These are phyloP conservation scores for Setaria italica DNA, from an alignment of 202 grass and related monocot genomes.

Conservation along the genomic window DNA sequence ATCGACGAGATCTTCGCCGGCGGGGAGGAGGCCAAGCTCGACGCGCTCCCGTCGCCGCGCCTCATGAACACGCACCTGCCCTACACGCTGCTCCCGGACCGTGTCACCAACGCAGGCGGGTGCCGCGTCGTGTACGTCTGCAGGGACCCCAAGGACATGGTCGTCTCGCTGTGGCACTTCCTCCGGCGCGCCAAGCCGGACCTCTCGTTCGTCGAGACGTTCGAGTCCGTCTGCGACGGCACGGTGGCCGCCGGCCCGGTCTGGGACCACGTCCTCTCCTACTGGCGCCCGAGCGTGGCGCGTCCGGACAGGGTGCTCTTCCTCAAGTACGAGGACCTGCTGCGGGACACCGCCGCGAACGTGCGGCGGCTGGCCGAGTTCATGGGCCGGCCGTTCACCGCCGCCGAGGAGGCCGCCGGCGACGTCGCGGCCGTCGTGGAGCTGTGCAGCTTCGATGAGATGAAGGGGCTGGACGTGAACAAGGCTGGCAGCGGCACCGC, in stretches of 20 bases:
- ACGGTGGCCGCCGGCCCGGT: slow-evolving; percentile 35
- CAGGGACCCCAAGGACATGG: slow-evolving; percentile 64
- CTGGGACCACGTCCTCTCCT: slow-evolving; percentile 63
- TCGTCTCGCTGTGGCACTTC: slow-evolving; percentile 65
- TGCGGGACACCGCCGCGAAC: background rate
- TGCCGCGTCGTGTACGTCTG: slow-evolving; percentile 49
- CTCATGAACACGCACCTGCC: slow-evolving; percentile 60
- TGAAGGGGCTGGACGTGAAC: slow-evolving; percentile 52
- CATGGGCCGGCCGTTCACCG: slow-evolving; percentile 51
- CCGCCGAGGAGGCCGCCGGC: slow-evolving; percentile 43
- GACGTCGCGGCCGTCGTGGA: slow-evolving; percentile 32
- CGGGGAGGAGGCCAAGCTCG: slow-evolving; percentile 36
- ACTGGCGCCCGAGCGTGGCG: slow-evolving; percentile 48
- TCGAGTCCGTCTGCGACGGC: slow-evolving; percentile 60
- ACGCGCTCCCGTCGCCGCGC: slow-evolving; percentile 52
- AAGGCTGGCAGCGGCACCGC: background rate
- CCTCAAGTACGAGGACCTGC: slow-evolving; percentile 65
- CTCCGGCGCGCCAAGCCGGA: background rate
- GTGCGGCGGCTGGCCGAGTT: slow-evolving; percentile 53
- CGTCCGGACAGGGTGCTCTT: slow-evolving; percentile 45
- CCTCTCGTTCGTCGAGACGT: slow-evolving; percentile 24
- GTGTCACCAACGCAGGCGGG: background rate
- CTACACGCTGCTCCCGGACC: slow-evolving; percentile 30
- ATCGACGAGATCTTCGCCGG: slow-evolving; percentile 42
- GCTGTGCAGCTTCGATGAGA: slow-evolving; percentile 60